A percentile compares a stretch with the other conserved stretches of the same genome.
Evolutionary conservation across 148 eudicot genomes (phyloP).

Genomic region (Diospyros kaki): DNA sequence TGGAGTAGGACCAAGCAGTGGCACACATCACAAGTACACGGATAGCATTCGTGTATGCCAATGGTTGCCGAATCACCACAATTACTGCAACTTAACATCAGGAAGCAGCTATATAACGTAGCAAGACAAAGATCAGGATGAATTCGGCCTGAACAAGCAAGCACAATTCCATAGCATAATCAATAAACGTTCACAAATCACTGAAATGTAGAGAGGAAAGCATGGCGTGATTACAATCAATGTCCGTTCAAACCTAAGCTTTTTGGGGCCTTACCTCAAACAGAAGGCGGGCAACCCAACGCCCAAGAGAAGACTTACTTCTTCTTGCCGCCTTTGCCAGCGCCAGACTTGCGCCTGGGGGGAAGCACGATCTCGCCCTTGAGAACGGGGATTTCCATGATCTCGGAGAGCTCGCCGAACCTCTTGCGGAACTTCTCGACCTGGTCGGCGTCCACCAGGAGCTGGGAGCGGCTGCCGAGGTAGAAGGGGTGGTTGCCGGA

Average conservation of each 20-base stretch:
- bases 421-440: slow-evolving; percentile 81
- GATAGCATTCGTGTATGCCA: no score
- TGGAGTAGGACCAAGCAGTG: no score
- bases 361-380: slow-evolving; percentile 85
- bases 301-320: slow-evolving; percentile 21
- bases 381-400: slow-evolving; percentile 70
- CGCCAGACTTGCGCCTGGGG: slow-evolving; percentile 46
- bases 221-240: no score
- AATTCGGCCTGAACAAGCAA: background rate
- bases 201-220: background rate
- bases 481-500: slow-evolving; percentile 90
- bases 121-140: no score
- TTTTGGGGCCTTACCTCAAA: no score
- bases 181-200: background rate
- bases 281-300: no score
- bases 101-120: no score
- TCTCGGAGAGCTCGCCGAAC: slow-evolving; percentile 42
- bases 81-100: no score
- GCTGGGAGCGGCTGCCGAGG: slow-evolving; percentile 48
- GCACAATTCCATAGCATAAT: background rate
- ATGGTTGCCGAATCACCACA: no score
- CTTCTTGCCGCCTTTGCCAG: slow-evolving; percentile 52
- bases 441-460: slow-evolving; percentile 60
- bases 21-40: no score
- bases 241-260: no score